Evolutionary conservation across 352 stramenopile genomes (phyloP).

Genomic region (Poterioochromonas sp.): DNA sequence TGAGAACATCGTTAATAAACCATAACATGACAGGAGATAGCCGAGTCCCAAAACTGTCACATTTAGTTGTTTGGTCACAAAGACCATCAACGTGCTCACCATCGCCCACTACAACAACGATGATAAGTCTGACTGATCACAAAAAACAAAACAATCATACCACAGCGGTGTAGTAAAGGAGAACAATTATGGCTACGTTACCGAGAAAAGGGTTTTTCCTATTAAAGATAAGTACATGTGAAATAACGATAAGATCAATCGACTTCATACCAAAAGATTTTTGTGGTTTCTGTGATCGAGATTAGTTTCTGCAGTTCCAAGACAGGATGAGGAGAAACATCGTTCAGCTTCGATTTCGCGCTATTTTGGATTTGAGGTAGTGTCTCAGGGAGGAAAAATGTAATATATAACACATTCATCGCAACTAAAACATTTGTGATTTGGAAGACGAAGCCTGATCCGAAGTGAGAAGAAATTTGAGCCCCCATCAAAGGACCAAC

Average conservation of each 20-base stretch:
- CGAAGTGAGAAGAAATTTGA: slow-evolving; percentile 18
- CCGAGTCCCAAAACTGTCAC: slow-evolving; percentile 54
- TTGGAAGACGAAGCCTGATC: slow-evolving; percentile 53
- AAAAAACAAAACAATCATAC: background rate
- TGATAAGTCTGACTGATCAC: background rate
- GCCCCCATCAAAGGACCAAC: slow-evolving; percentile 49
- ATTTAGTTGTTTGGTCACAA: slow-evolving; percentile 53
- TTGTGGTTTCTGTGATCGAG: too few species aligned
- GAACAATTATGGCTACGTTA: slow-evolving; percentile 58
- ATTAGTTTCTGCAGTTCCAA: too few species aligned
- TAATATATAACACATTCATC: slow-evolving; percentile 63
- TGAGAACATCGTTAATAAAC: slow-evolving; percentile 64
- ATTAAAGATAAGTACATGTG: background rate
- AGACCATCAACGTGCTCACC: slow-evolving; percentile 64
- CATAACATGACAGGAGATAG: slow-evolving; percentile 62
- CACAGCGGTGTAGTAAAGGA: slow-evolving; percentile 69
- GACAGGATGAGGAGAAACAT: too few species aligned
- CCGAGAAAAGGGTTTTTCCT: background rate
- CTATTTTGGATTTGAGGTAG: too few species aligned
- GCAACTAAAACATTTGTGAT: slow-evolving; percentile 54
- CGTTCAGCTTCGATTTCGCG: too few species aligned
- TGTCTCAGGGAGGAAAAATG: slow-evolving; percentile 58
- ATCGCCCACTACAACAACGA: slow-evolving; percentile 51
- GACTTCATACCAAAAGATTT: too few species aligned
- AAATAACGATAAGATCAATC: too few species aligned